Evolutionary conservation across 2,329 filamentous ascomycete species (phyloP).

Genomic region (Paracamarosporium sp.): DNA sequence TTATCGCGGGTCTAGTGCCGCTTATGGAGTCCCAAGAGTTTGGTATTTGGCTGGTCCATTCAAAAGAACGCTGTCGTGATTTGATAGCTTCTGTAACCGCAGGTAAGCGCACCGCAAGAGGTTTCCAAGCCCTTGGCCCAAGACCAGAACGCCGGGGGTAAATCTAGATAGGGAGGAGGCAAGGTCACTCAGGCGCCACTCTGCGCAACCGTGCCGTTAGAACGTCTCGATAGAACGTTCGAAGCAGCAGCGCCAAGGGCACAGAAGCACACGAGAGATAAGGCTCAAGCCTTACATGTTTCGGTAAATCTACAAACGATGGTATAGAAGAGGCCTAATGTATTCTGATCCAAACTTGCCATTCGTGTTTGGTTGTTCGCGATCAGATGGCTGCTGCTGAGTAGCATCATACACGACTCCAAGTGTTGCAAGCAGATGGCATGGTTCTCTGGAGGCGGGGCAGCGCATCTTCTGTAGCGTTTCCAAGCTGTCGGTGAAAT

Average conservation of each 20-base stretch:
- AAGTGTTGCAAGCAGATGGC: background rate
- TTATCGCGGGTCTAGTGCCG: conserved; percentile 9
- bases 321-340: background rate
- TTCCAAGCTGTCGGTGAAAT: conserved; percentile 4
- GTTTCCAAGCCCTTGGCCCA: conserved; percentile 26
- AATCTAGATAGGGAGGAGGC: conserved; percentile 29
- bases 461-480: background rate
- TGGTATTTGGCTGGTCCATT: conserved; percentile 2
- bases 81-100: conserved; percentile 16
- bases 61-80: background rate
- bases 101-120: conserved; percentile 26
- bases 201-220: conserved; percentile 16
- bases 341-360: background rate
- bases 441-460: background rate
- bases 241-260: conserved; percentile 28
- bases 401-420: background rate
- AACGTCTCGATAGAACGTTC: conserved; percentile 19
- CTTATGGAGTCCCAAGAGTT: conserved; percentile 21
- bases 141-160: conserved; percentile 17
- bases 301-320: conserved; percentile 9
- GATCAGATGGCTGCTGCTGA: background rate
- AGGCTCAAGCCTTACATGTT: conserved; percentile 20
- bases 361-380: background rate
- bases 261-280: conserved; percentile 28
- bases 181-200: conserved; percentile 18